Evolutionary conservation across 306 rosid genomes (phyloP).

Genomic region (Heteromeles arbutifolia): DNA sequence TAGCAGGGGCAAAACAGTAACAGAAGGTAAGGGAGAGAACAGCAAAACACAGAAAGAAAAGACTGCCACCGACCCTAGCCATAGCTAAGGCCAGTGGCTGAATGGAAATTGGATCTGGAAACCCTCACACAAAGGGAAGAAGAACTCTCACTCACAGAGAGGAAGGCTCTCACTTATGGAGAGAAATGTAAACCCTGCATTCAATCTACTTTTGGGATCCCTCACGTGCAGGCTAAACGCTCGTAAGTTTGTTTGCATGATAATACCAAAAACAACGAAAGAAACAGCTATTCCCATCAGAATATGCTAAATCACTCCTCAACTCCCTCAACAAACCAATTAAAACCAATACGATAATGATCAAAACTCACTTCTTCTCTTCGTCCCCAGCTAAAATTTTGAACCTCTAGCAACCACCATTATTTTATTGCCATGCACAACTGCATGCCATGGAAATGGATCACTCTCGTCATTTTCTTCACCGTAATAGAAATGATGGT

Average conservation of each 20-base stretch:
- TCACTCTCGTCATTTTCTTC: constrained; percentile 21
- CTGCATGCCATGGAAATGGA: constrained; percentile 3
- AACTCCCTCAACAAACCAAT: background rate
- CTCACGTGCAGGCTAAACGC: no score
- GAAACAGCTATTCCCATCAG: background rate
- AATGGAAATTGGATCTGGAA: no score
- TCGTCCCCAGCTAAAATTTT: background rate
- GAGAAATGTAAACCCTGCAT: no score
- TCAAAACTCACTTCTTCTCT: background rate
- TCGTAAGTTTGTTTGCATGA: background rate
- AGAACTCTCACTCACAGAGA: no score
- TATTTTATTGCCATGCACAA: background rate
- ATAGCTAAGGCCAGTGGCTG: no score
- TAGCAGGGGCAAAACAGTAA: no score
- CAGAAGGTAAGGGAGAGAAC: no score
- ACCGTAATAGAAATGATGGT: constrained; percentile 20
- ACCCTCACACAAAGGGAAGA: no score
- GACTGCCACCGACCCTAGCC: no score
- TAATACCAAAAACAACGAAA: background rate
- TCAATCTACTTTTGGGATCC: no score
- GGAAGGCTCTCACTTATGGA: no score
- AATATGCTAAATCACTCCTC: background rate
- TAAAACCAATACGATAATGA: background rate
- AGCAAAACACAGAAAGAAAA: no score
- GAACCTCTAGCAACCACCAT: background rate